A percentile compares a stretch with the other conserved stretches of the same genome.
These are phyloP conservation scores for Huntiella decipiens DNA, from an alignment of 2,329 filamentous ascomycete species.

Conservation along the genomic window DNA sequence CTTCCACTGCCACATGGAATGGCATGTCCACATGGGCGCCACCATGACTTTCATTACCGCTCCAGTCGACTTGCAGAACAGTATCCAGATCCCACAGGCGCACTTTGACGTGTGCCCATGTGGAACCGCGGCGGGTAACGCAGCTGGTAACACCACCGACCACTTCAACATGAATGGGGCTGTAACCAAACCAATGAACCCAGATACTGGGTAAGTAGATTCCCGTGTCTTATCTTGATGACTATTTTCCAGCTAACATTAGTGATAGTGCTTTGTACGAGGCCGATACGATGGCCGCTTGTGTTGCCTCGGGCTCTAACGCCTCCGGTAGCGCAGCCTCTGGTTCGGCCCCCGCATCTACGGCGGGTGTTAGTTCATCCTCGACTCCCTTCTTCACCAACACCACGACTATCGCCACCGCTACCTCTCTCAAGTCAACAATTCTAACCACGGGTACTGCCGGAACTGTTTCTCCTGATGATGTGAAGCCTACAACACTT, in stretches of 20 bases:
- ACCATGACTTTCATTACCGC: constrained; percentile 21
- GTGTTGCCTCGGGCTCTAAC: background rate
- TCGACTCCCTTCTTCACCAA: background rate
- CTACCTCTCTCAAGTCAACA: background rate
- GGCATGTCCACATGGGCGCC: constrained; percentile 31
- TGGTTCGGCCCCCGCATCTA: background rate
- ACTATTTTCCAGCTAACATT: background rate
- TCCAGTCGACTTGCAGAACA: constrained; percentile 27
- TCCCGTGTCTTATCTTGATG: background rate
- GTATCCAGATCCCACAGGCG: constrained; percentile 24
- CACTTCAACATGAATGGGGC: constrained; percentile 27
- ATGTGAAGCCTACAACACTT: background rate
- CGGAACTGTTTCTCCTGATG: background rate
- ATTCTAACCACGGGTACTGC: background rate
- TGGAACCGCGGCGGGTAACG: constrained; percentile 32
- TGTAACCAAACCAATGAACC: constrained; percentile 5
- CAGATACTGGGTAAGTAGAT: constrained; percentile 6
- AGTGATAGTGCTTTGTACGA: constrained; percentile 5
- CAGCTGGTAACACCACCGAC: constrained; percentile 36
- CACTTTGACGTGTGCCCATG: constrained; percentile 23
- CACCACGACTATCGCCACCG: background rate
- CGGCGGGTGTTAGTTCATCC: background rate
- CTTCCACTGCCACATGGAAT: constrained; percentile 35
- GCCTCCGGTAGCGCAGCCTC: background rate
- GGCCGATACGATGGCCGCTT: background rate